phyloP scores from a whole-genome alignment of 2,329 filamentous ascomycete genomes.

The Clathrospora elynae region DNA sequence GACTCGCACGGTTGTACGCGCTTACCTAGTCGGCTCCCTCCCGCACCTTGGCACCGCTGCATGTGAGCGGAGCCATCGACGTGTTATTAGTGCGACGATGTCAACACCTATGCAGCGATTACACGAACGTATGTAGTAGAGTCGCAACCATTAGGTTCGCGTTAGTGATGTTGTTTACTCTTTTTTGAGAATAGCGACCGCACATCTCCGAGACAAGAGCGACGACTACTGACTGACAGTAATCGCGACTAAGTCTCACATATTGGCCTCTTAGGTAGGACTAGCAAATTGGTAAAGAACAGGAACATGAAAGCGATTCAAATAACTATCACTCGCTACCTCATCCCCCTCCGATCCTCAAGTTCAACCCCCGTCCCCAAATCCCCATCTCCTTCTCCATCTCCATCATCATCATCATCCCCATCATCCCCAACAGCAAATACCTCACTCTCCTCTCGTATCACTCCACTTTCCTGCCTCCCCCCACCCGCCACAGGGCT shows the following conservation, averaged over 20 bases:
- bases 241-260: too few species aligned
- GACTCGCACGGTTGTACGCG: constrained; percentile 20
- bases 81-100: constrained; percentile 25
- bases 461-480: neutral
- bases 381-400: constrained; percentile 9
- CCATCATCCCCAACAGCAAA: constrained; percentile 14
- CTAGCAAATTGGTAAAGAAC: too few species aligned
- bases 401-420: constrained; percentile 17
- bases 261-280: too few species aligned
- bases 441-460: constrained; percentile 11
- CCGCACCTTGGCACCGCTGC: constrained; percentile 26
- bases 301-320: too few species aligned
- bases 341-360: constrained; percentile 22
- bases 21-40: constrained; percentile 17
- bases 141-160: neutral
- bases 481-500: constrained; percentile 27
- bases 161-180: neutral
- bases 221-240: too few species aligned
- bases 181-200: too few species aligned
- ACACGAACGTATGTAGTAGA: constrained; percentile 5
- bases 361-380: constrained; percentile 26
- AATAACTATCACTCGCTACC: neutral
- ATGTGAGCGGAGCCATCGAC: constrained; percentile 27
- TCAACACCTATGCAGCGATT: constrained; percentile 5
- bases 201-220: too few species aligned